Conservation (phyloP, 1,284 basidiomycete genomes). For the Phellinidium pouzarii region DNA sequence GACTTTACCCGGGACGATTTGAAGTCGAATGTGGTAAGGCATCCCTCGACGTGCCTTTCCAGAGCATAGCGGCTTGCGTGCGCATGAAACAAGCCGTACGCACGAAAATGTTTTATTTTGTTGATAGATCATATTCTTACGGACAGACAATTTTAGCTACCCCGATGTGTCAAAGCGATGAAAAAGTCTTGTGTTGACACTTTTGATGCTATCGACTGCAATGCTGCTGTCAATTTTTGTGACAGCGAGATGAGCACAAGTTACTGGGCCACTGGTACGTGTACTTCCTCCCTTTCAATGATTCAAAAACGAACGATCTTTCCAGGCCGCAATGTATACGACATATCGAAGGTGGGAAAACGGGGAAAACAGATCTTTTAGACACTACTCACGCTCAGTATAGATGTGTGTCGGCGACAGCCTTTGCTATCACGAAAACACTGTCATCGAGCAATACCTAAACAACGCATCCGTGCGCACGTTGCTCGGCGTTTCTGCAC, state of each 20-base stretch:
- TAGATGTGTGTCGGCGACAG: slow-evolving; percentile 44
- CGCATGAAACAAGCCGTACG: slow-evolving; percentile 53
- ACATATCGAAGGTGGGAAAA: slow-evolving; percentile 54
- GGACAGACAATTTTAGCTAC: slow-evolving; percentile 34
- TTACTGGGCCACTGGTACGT: slow-evolving; percentile 23
- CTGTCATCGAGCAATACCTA: slow-evolving; percentile 46
- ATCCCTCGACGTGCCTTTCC: slow-evolving; percentile 49
- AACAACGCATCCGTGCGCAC: slow-evolving; percentile 48
- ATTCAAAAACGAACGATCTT: neutral
- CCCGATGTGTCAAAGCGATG: slow-evolving; percentile 47
- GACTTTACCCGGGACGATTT: slow-evolving; percentile 54
- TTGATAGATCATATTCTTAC: neutral
- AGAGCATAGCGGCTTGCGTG: slow-evolving; percentile 50
- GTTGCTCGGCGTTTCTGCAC: slow-evolving; percentile 52
- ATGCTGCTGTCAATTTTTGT: slow-evolving; percentile 58
- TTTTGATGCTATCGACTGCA: slow-evolving; percentile 57
- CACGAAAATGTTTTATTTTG: slow-evolving; percentile 5
- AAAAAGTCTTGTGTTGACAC: slow-evolving; percentile 41
- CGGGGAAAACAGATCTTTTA: neutral
- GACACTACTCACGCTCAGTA: neutral
- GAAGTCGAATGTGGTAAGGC: slow-evolving; percentile 57
- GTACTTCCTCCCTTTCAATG: neutral
- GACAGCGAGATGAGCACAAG: slow-evolving; percentile 44
- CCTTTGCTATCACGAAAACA: slow-evolving; percentile 52
- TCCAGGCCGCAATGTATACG: slow-evolving; percentile 43